Conservation (phyloP, 2,329 filamentous ascomycete genomes). For the Shiraia bambusicola region DNA sequence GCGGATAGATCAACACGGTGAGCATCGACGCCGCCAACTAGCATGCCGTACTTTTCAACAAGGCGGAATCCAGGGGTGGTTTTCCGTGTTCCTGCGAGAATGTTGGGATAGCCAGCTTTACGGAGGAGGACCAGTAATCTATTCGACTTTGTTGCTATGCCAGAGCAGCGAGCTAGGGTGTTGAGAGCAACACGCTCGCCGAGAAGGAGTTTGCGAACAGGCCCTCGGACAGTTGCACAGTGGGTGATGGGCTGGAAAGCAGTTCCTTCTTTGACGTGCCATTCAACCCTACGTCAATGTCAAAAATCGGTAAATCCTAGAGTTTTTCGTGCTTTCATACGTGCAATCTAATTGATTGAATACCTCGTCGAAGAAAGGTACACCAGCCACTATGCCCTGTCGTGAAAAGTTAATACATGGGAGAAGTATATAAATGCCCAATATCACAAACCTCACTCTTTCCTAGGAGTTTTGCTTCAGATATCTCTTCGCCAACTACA, state of each 20-base stretch:
- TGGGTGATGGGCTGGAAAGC: constrained; percentile 61
- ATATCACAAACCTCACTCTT: constrained; percentile 53
- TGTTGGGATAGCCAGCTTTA: constrained; percentile 72
- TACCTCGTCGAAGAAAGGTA: constrained; percentile 94
- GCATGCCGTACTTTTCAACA: constrained; percentile 97
- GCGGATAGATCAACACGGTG: constrained; percentile 84
- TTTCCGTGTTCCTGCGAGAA: constrained; percentile 92
- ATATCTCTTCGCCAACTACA: constrained; percentile 73
- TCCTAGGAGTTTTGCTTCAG: constrained; percentile 56
- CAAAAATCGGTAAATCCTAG: background rate
- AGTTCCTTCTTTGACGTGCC: constrained; percentile 77
- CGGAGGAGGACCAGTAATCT: constrained; percentile 56
- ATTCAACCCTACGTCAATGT: constrained; percentile 64
- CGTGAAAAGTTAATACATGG: constrained; percentile 1
- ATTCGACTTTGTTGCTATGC: constrained; percentile 70
- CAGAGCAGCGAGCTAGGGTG: constrained; percentile 84
- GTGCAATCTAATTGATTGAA: constrained; percentile 86
- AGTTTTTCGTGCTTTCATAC: constrained; percentile 43
- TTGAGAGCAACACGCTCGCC: constrained; percentile 93
- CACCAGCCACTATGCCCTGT: constrained; percentile 79
- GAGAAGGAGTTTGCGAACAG: constrained; percentile 80
- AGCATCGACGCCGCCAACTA: constrained; percentile 87
- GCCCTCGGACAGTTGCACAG: constrained; percentile 81
- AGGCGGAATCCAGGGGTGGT: constrained; percentile 94
- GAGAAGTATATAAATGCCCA: background rate